A percentile compares a stretch with the other conserved stretches of the same genome.
These are phyloP conservation scores for Eucalyptus curtisii DNA, from an alignment of 345 rosid genomes.

Conservation along the genomic window DNA sequence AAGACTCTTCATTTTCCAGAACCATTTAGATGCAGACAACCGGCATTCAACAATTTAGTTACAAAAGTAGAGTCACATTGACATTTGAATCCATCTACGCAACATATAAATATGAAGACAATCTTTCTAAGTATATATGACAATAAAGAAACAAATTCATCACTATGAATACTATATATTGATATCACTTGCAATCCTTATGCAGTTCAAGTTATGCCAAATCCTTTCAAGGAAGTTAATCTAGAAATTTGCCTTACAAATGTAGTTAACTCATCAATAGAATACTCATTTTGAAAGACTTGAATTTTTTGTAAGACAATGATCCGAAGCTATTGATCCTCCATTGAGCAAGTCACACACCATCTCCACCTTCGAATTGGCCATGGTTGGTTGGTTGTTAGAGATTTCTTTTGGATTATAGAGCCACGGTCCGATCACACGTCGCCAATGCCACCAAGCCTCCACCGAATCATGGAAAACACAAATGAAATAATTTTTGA, in stretches of 20 bases:
- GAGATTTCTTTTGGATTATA: neutral
- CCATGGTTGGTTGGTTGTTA: neutral
- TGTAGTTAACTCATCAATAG: neutral
- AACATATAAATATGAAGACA: neutral
- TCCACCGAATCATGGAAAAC: fast-evolving
- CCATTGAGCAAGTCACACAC: too few relatives aligned
- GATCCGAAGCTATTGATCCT: too few relatives aligned
- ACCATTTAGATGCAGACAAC: neutral
- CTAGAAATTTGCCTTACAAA: neutral
- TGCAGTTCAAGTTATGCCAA: neutral
- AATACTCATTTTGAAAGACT: too few relatives aligned
- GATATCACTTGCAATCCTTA: neutral
- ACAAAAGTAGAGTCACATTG: neutral
- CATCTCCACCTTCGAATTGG: neutral
- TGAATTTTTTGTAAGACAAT: too few relatives aligned
- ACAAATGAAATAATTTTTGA: neutral
- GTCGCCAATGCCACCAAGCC: fast-evolving
- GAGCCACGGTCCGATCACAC: fast-evolving
- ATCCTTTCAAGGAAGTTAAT: neutral
- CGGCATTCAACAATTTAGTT: neutral
- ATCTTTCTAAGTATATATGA: neutral
- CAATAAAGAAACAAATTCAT: too few relatives aligned
- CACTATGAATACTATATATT: too few relatives aligned
- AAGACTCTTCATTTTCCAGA: neutral
- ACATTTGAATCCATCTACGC: neutral